Conservation (phyloP, 1,284 basidiomycete species). For the Trichosporon inkin region DNA sequence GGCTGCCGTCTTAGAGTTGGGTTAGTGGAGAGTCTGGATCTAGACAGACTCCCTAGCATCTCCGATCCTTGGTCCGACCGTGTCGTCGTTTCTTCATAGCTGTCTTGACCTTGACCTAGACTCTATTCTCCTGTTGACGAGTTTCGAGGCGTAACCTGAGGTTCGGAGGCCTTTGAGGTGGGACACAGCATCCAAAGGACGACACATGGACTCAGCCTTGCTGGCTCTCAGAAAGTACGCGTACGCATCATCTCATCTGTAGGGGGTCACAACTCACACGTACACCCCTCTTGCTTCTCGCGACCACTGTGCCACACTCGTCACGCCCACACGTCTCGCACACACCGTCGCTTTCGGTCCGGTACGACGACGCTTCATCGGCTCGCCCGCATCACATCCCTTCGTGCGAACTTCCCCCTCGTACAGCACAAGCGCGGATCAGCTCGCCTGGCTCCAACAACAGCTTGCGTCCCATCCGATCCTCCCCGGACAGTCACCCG, state of each 20-base stretch:
- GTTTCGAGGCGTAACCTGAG: neutral
- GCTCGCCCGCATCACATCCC: neutral
- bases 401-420: neutral
- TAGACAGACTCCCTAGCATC: neutral
- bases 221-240: slow-evolving; percentile 18
- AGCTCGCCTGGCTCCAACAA: slow-evolving; percentile 28
- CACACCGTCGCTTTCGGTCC: neutral
- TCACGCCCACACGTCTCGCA: neutral
- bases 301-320: neutral
- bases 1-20: slow-evolving; percentile 2
- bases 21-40: neutral
- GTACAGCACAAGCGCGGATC: slow-evolving; percentile 17
- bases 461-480: slow-evolving; percentile 25
- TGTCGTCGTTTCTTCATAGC: slow-evolving; percentile 5
- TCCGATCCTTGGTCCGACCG: neutral
- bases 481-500: slow-evolving; percentile 18
- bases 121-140: neutral
- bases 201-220: slow-evolving; percentile 4
- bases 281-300: neutral
- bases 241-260: slow-evolving; percentile 21
- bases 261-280: slow-evolving; percentile 13
- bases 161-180: slow-evolving; percentile 1
- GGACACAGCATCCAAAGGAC: slow-evolving; percentile 2
- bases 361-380: neutral
- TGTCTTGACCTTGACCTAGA: neutral